These are phyloP conservation scores for Scheffersomyces illinoinensis DNA, from an alignment of 1,139 yeast species.

Conservation along the genomic window DNA sequence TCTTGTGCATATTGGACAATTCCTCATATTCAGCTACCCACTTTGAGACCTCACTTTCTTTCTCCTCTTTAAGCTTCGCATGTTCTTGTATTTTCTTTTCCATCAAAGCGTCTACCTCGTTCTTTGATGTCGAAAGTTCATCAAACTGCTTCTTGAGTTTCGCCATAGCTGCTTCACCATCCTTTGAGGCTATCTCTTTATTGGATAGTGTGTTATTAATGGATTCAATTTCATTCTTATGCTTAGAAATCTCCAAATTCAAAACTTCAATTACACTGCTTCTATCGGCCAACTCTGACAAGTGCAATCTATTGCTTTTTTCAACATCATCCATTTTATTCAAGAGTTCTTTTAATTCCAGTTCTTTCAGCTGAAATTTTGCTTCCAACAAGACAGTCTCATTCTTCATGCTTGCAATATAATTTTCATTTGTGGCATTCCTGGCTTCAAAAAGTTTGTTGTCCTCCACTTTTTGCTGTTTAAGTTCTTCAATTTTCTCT, in stretches of 20 bases:
- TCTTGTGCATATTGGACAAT: not conserved
- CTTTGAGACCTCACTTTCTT: not conserved
- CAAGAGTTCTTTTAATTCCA: constrained; percentile 1
- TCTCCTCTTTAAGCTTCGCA: not conserved
- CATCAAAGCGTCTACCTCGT: not conserved
- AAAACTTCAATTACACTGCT: not conserved
- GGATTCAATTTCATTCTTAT: not conserved
- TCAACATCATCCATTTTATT: not conserved
- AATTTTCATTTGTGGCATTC: not conserved
- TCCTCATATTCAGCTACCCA: not conserved
- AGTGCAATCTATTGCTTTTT: not conserved
- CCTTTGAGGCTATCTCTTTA: not conserved
- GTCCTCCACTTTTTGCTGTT: constrained; percentile 3
- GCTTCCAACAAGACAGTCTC: not conserved
- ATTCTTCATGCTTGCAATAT: not conserved
- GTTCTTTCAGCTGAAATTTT: constrained; percentile 1
- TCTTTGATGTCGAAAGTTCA: not conserved
- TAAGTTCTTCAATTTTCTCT: constrained; percentile 1
- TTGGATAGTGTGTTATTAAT: not conserved
- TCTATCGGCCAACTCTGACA: not conserved
- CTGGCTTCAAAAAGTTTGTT: constrained; percentile 2
- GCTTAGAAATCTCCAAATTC: not conserved
- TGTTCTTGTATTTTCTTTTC: not conserved
- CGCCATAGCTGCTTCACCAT: not conserved
- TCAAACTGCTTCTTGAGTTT: not conserved